These are phyloP conservation scores for Xylaria sp. DNA, from an alignment of 2,329 filamentous ascomycete species.

Conservation along the genomic window DNA sequence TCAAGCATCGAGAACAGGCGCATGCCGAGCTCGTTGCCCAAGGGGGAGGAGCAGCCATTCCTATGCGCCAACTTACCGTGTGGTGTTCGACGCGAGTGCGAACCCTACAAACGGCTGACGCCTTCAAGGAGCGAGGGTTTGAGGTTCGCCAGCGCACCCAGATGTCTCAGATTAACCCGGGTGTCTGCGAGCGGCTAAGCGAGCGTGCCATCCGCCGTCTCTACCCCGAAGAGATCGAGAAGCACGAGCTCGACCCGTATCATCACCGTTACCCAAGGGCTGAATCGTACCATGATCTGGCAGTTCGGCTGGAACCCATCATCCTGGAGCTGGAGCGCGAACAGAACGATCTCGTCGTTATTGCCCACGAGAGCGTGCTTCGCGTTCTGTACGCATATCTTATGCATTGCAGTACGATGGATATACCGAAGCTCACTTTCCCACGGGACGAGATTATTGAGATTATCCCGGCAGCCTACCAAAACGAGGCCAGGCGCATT, in stretches of 20 bases:
- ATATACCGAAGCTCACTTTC: conserved; percentile 93
- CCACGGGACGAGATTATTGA: conserved; percentile 98
- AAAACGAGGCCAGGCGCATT: conserved; percentile 93
- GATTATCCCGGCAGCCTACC: conserved; percentile 96
- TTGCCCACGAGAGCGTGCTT: conserved; percentile 97
- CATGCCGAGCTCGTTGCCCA: conserved; percentile 74
- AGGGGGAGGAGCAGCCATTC: conserved; percentile 72
- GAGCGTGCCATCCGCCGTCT: conserved; percentile 82
- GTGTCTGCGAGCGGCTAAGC: conserved; percentile 93
- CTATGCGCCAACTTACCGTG: conserved; percentile 83
- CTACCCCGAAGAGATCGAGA: conserved; percentile 90
- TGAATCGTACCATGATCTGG: conserved; percentile 98
- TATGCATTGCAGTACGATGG: conserved; percentile 96
- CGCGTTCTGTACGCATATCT: conserved; percentile 96
- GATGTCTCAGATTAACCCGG: conserved; percentile 97
- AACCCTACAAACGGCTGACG: conserved; percentile 89
- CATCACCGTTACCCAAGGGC: conserved; percentile 96
- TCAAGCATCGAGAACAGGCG: conserved; percentile 86
- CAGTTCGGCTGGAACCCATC: conserved; percentile 96
- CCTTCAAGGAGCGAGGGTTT: conserved; percentile 81
- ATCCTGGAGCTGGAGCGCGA: conserved; percentile 97
- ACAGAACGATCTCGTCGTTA: conserved; percentile 97
- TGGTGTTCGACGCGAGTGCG: conserved; percentile 95
- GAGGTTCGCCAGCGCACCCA: conserved; percentile 92
- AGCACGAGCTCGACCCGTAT: conserved; percentile 94